These are phyloP conservation scores for Epithele typhae DNA, from an alignment of 768 basidiomycete genomes.

Conservation along the genomic window DNA sequence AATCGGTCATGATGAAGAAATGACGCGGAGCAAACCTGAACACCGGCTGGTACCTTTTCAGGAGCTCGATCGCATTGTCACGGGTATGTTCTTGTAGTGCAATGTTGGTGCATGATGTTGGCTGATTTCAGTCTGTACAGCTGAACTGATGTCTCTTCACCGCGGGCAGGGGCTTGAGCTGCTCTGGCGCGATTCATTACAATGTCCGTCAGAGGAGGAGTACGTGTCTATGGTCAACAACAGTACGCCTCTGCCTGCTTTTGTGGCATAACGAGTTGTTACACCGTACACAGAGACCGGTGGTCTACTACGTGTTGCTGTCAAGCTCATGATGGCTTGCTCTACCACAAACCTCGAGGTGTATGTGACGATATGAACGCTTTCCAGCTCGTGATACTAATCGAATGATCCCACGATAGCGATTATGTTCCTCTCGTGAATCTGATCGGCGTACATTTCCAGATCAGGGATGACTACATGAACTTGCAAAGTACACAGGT, in stretches of 20 bases:
- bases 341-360: constrained; percentile 53
- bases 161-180: constrained; percentile 94
- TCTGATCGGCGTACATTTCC: constrained; percentile 91
- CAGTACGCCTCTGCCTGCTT: constrained; percentile 42
- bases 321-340: constrained; percentile 96
- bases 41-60: constrained; percentile 27
- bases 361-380: too few species aligned
- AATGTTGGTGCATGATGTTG: too few species aligned
- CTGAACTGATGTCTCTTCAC: constrained; percentile 49
- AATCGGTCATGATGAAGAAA: constrained; percentile 2
- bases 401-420: constrained; percentile 38
- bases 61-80: constrained; percentile 69
- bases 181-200: constrained; percentile 88
- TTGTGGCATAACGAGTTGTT: too few species aligned
- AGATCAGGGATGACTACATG: constrained; percentile 97
- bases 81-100: constrained; percentile 52
- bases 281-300: constrained; percentile 87
- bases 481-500: constrained; percentile 88
- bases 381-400: background rate
- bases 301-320: constrained; percentile 84
- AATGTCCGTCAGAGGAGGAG: constrained; percentile 91
- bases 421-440: constrained; percentile 93
- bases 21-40: background rate
- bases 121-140: constrained; percentile 9
- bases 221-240: constrained; percentile 96